Conservation (phyloP, 1,139 yeast genomes). For the Pichia sp. region DNA sequence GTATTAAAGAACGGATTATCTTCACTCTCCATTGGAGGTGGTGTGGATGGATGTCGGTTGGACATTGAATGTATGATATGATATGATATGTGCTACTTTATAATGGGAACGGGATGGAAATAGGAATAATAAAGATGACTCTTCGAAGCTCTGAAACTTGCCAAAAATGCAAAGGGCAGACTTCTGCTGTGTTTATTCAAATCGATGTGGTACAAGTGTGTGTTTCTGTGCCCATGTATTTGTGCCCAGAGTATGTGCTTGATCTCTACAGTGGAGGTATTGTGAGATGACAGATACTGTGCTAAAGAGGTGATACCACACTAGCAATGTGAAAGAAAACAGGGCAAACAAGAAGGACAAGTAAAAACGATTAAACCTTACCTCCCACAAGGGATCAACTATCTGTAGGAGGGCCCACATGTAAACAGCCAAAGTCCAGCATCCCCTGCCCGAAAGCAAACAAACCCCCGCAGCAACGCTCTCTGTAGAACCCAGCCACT, state of each 20-base stretch:
- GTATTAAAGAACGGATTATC: constrained; percentile 13
- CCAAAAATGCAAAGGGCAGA: background rate
- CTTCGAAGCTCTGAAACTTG: background rate
- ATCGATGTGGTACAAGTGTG: too few relatives aligned
- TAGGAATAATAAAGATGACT: background rate
- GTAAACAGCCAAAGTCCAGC: background rate
- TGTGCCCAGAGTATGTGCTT: too few relatives aligned
- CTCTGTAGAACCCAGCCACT: constrained; percentile 1
- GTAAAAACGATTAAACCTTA: too few relatives aligned
- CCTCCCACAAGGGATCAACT: background rate
- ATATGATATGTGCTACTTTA: background rate
- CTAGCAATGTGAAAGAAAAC: too few relatives aligned
- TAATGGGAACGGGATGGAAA: background rate
- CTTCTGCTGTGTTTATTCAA: background rate
- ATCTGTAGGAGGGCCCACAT: background rate
- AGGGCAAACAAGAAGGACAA: too few relatives aligned
- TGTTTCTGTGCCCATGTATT: too few relatives aligned
- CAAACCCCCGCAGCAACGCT: background rate
- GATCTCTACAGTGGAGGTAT: too few relatives aligned
- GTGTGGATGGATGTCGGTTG: constrained; percentile 27
- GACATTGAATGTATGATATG: constrained; percentile 7
- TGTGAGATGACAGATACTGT: too few relatives aligned
- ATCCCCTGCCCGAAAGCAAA: background rate
- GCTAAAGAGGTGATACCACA: too few relatives aligned
- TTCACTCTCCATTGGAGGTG: constrained; percentile 21